Conservation (phyloP, 306 rosid species). For the Geum urbanum region DNA sequence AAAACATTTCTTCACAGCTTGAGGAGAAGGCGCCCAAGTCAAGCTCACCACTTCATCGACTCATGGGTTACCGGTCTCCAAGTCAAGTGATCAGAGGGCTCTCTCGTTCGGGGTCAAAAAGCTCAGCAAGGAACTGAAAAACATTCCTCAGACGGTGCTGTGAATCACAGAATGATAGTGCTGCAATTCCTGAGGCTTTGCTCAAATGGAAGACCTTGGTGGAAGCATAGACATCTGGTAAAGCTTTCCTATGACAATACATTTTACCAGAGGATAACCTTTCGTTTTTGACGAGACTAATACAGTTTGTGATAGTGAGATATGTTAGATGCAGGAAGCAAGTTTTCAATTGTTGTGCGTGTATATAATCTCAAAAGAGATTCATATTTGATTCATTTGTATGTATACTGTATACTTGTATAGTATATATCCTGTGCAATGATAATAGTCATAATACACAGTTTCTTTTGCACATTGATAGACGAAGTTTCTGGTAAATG, state of each 20-base stretch:
- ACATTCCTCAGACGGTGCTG: background rate
- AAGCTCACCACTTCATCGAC: conserved; percentile 63
- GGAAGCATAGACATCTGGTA: background rate
- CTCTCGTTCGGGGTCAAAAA: conserved; percentile 27
- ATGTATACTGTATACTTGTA: conserved; percentile 1
- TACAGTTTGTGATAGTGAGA: background rate
- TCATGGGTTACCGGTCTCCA: conserved; percentile 83
- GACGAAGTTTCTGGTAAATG: too few species aligned
- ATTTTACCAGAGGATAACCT: background rate
- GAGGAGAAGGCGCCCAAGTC: conserved; percentile 27
- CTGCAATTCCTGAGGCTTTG: background rate
- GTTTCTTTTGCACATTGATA: background rate
- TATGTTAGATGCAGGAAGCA: conserved; percentile 5
- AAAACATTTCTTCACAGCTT: conserved; percentile 37
- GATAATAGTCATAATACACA: background rate
- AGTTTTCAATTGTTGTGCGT: conserved; percentile 13
- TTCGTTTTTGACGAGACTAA: background rate
- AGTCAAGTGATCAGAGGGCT: conserved; percentile 56
- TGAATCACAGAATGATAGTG: background rate
- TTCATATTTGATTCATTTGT: conserved; percentile 11
- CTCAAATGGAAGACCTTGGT: conserved; percentile 2
- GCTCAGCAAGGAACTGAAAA: conserved; percentile 19
- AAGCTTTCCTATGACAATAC: background rate
- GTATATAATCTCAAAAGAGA: background rate
- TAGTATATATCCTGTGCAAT: background rate